Percentiles rank a stretch among this genome's conserved stretches.
phyloP scores from a whole-genome alignment of 2,329 filamentous ascomycete species.

The Kalaharituber pfeilii region DNA sequence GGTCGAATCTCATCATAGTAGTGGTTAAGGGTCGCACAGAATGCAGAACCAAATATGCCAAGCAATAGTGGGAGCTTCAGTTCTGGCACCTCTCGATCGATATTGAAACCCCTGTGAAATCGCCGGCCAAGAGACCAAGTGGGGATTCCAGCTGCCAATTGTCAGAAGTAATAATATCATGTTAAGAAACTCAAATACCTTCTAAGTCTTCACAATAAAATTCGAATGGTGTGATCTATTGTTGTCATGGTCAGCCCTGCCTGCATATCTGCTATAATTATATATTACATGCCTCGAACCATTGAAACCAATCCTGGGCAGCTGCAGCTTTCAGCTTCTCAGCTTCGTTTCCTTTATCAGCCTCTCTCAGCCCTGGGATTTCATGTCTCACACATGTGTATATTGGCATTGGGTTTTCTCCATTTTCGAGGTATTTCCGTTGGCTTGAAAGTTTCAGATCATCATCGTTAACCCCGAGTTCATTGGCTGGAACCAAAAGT shows the following conservation, averaged over 20 bases:
- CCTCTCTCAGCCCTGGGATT: conserved; percentile 43
- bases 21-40: conserved; percentile 86
- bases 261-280: neutral
- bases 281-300: conserved; percentile 63
- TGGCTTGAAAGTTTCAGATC: conserved; percentile 92
- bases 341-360: conserved; percentile 25
- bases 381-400: conserved; percentile 93
- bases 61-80: conserved; percentile 66
- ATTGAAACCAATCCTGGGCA: conserved; percentile 71
- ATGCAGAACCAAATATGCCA: conserved; percentile 92
- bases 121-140: conserved; percentile 80
- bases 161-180: conserved; percentile 7
- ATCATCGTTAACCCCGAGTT: conserved; percentile 53
- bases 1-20: conserved; percentile 93
- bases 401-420: conserved; percentile 74
- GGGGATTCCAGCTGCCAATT: conserved; percentile 65
- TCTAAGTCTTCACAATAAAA: conserved; percentile 20
- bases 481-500: conserved; percentile 69
- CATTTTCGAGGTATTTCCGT: conserved; percentile 53
- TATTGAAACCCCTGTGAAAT: conserved; percentile 55
- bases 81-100: conserved; percentile 61
- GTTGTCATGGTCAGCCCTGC: neutral
- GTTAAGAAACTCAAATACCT: conserved; percentile 7
- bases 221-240: conserved; percentile 14
- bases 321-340: conserved; percentile 31